Base-by-base conservation (phyloP, 2,329 filamentous ascomycete genomes). In the Leptographium procerum region DNA sequence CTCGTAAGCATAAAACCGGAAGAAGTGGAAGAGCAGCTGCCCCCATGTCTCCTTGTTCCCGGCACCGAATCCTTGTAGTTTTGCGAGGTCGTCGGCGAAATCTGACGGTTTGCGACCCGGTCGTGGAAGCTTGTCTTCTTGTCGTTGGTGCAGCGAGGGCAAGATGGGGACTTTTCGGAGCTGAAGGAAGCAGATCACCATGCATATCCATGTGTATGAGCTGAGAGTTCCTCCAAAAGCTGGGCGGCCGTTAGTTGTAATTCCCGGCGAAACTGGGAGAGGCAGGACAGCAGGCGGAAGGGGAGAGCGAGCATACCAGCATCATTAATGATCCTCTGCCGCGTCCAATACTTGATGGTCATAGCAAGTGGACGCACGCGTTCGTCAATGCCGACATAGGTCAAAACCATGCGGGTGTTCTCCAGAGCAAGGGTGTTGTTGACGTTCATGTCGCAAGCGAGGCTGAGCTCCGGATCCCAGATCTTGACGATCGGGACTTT, bases 401-500 rank as follows among this genome's bases (percentile, higher is more conserved):
- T 96, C 69, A 91, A 89, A 66, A 99, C 94, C 91, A 99, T 95
- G 55, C 91, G 85, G 16, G 94, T 99, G 68, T 99, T 99, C 71
- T 97, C 91, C 61, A 99, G 77, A 4, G 94, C 94, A 57, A 95
- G 73, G 0, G 91, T 94, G 67, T 97, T 99, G 75, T 99, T 99
- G 74, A 99, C 91, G 66, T 99, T 99, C 87, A 99, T 94, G 69
- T 99, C 94, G 71, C 91, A 96, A 19, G 91, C 88, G 55, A 99
- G 78, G 63, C 86, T 78, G 59, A 96, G 77, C 70, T 96, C 90
- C 3, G 94, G 94, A 70, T 99, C 94, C 91, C 94, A 99, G 58
- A 96, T 89, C 76, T 97, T 97, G 65, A 99, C 94, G 67, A 99
- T 99, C 4, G 94, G 92, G 16, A 99, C 94, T 72, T 96, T 97